phyloP scores from a whole-genome alignment of 2,329 filamentous ascomycete species.

The Colletotrichum endophyticum region DNA sequence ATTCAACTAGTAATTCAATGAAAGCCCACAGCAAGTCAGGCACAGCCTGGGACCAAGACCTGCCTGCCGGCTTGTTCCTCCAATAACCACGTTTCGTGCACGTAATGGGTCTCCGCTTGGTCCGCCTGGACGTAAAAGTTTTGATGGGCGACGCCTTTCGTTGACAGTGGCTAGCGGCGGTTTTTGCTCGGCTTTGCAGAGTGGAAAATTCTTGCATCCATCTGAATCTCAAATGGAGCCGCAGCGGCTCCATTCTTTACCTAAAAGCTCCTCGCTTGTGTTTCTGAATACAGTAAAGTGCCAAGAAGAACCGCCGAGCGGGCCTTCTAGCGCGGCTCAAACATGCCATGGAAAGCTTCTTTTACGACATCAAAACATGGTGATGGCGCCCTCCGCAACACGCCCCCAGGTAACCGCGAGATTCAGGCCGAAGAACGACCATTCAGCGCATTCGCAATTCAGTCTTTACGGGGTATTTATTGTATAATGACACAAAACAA shows the following conservation, averaged over 20 bases:
- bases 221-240: neutral
- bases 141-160: neutral
- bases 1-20: neutral
- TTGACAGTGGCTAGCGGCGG: slow-evolving; percentile 6
- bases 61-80: neutral
- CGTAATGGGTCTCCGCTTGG: neutral
- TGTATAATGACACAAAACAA: slow-evolving; percentile 13
- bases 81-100: neutral
- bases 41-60: neutral
- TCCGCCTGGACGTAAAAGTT: neutral
- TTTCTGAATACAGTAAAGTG: neutral
- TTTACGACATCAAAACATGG: slow-evolving; percentile 20
- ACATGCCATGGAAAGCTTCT: slow-evolving; percentile 18
- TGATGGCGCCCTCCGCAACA: slow-evolving; percentile 5
- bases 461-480: neutral
- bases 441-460: neutral
- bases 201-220: slow-evolving; percentile 11
- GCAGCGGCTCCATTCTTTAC: slow-evolving; percentile 12
- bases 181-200: slow-evolving; percentile 17
- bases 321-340: slow-evolving; percentile 17
- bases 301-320: neutral
- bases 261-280: slow-evolving; percentile 13
- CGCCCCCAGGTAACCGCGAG: neutral
- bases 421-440: slow-evolving; percentile 10
- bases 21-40: neutral